Evolutionary conservation across 2,329 filamentous ascomycete species (phyloP).

Genomic region (Waltergamsia citrina): DNA sequence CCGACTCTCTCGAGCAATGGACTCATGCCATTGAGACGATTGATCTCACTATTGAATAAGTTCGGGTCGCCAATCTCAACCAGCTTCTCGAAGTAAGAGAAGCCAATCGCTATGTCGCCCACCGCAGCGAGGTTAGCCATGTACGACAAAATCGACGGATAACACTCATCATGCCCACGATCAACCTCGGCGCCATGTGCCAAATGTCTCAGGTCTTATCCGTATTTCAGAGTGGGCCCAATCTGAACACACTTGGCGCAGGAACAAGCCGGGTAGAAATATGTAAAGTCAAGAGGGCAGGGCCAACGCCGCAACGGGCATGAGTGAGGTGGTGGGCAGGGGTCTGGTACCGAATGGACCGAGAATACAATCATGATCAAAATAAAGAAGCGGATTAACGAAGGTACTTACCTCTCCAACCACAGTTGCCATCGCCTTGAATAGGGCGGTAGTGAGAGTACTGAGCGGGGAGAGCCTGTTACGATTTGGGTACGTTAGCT

Average conservation of each 20-base stretch:
- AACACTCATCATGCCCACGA: too few species aligned
- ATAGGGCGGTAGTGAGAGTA: slow-evolving; percentile 84
- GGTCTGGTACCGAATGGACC: not conserved
- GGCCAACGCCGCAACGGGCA: too few species aligned
- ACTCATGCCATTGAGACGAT: slow-evolving; percentile 62
- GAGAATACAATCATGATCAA: not conserved
- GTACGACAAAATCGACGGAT: not conserved
- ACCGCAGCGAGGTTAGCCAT: not conserved
- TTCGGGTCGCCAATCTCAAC: slow-evolving; percentile 55
- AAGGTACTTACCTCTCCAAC: slow-evolving; percentile 77
- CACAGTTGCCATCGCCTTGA: slow-evolving; percentile 90
- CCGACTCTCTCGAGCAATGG: slow-evolving; percentile 62
- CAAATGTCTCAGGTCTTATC: too few species aligned
- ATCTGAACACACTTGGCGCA: too few species aligned
- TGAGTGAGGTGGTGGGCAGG: not conserved
- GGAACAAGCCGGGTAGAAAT: too few species aligned
- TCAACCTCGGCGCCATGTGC: too few species aligned
- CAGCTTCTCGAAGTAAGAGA: slow-evolving; percentile 85
- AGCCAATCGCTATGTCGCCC: slow-evolving; percentile 65
- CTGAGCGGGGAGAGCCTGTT: slow-evolving; percentile 66
- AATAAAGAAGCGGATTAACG: not conserved
- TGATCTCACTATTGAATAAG: slow-evolving; percentile 60
- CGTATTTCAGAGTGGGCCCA: too few species aligned
- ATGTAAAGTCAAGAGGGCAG: too few species aligned
- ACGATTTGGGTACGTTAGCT: slow-evolving; percentile 3